These are phyloP conservation scores for Mercurialis annua DNA, from an alignment of 345 rosid species.

Conservation along the genomic window DNA sequence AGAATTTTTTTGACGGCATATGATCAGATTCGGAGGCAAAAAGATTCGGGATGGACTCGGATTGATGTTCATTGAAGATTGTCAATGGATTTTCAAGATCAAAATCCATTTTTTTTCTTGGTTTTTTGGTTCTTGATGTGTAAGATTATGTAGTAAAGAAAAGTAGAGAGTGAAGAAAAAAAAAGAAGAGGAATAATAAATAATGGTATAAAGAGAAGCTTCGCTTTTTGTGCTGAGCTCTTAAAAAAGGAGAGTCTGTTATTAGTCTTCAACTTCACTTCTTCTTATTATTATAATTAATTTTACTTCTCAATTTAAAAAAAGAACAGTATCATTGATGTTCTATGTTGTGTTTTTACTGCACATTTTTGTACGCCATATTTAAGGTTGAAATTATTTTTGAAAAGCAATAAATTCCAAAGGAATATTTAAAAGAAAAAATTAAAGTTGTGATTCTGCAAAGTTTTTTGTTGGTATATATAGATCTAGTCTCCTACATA, in stretches of 20 bases:
- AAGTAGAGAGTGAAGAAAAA: background rate
- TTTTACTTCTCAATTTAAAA: conserved; percentile 15
- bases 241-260: conserved; percentile 18
- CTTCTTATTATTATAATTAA: too few species aligned
- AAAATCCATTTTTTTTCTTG: conserved; percentile 24
- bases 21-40: conserved; percentile 45
- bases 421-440: too few species aligned
- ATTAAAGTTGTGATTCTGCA: too few species aligned
- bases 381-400: background rate
- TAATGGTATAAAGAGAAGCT: conserved; percentile 38
- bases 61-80: conserved; percentile 19
- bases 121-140: background rate
- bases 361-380: background rate
- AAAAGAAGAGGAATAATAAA: conserved; percentile 24
- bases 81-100: conserved; percentile 50
- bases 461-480: too few species aligned
- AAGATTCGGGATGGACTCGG: conserved; percentile 25
- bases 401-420: too few species aligned
- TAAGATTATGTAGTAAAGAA: conserved; percentile 4
- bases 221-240: conserved; percentile 33
- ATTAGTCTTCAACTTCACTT: conserved; percentile 23
- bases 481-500: too few species aligned
- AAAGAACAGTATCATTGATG: conserved; percentile 10
- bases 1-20: conserved; percentile 31
- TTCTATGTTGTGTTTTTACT: background rate